Evolutionary conservation across 352 stramenopile genomes (phyloP).

Genomic region (Phytophthora idaei): DNA sequence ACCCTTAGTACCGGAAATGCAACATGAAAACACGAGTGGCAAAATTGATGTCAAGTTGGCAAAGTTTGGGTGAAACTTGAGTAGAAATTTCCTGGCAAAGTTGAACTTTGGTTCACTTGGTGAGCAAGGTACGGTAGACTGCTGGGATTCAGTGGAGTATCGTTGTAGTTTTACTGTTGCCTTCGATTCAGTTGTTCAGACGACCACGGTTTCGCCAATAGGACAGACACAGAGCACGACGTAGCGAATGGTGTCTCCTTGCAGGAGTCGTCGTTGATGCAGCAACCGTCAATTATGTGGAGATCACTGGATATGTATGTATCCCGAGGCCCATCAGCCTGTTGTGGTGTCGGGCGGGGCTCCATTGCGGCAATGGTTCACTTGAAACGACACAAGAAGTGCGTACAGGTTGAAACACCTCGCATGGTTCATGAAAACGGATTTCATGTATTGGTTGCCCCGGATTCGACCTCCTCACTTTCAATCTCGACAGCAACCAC

Average conservation of each 20-base stretch:
- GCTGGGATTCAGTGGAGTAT: no score
- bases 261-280: conserved; percentile 13
- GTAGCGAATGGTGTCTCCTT: conserved; percentile 20
- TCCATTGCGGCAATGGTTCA: conserved; percentile 1
- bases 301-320: neutral
- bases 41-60: no score
- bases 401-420: conserved; percentile 23
- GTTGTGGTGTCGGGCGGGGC: conserved; percentile 7
- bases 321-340: conserved; percentile 6
- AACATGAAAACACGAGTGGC: neutral
- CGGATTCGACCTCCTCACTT: conserved; percentile 16
- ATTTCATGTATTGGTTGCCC: conserved; percentile 10
- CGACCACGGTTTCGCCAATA: conserved; percentile 11
- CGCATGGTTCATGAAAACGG: conserved; percentile 16
- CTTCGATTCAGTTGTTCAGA: neutral
- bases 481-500: conserved; percentile 14
- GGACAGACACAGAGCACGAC: conserved; percentile 8
- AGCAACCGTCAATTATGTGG: conserved; percentile 17
- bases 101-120: no score
- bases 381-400: conserved; percentile 24
- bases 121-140: no score
- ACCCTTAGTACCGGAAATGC: no score
- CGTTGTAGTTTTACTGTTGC: neutral
- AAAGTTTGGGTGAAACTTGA: no score
- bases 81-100: no score